Base-by-base conservation (phyloP, 768 basidiomycete species). In the Kwoniella shandongensis region DNA sequence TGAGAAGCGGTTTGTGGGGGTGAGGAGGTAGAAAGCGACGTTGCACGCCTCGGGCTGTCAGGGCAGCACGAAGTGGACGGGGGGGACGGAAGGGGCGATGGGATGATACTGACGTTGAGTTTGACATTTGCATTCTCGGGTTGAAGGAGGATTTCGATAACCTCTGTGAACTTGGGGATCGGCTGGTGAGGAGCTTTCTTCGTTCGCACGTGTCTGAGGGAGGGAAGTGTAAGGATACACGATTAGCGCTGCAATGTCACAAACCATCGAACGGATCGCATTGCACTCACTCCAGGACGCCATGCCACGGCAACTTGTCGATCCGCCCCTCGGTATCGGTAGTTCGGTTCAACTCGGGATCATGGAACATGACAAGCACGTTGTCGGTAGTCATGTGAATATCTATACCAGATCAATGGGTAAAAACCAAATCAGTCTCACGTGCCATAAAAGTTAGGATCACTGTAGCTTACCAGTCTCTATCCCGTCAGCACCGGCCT, bases 301-400 rank as follows among this genome's bases (percentile, higher is more conserved):
- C 88, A 73, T 84, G 78, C 87, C 89, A 92, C 13, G 81, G 76
- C 53, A 83, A 83, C 54, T 86, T 84, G 59, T 83, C 82, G 68
- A 92, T 80, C 18, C 89, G 63, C 80, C 78, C 72, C 83, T 87
- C 88, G 57, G 60, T 74, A 72, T 88, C 82, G n/a, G 90, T 97
- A 2, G 91, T 94, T 62, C 93, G 81, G 57, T 83, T 82, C 51
- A 94, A 79, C 23, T 82, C 86, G 84, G 91, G 88, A 76, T 97
- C 94, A 77, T 99, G 94, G 79, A 94, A 97, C 89, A 97, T 90
- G 45, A 97, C 78, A 30, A 98, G 87, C 38, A 89, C 84, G 70
- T 85, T 82, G 77, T 99, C 94, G 63, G 79, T 78, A 32, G 93
- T 90, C 69, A 94, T 87, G 78, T 97, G 93, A 69, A 97, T 91